Evolutionary conservation across 495 filamentous ascomycete species (phyloP).

Genomic region (Copromyces sp.): DNA sequence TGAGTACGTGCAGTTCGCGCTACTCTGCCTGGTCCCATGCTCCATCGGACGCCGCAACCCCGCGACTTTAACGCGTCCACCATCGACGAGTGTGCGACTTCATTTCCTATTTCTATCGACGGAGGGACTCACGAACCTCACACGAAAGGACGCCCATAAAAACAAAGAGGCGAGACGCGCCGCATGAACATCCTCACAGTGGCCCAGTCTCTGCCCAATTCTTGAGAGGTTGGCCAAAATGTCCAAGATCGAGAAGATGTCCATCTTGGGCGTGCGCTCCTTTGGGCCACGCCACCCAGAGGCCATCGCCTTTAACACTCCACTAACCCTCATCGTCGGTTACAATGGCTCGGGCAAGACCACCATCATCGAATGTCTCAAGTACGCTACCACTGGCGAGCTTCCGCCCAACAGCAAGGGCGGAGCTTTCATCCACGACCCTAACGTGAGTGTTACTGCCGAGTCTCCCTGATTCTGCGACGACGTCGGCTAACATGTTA

Average conservation of each 20-base stretch:
- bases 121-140: not conserved
- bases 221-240: constrained; percentile 18
- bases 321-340: constrained; percentile 90
- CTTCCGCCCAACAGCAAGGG: constrained; percentile 88
- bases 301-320: constrained; percentile 81
- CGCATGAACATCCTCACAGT: constrained; percentile 2
- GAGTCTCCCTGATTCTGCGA: not conserved
- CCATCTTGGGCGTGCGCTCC: constrained; percentile 80
- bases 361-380: constrained; percentile 97
- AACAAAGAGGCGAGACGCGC: not conserved
- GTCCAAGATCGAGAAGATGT: constrained; percentile 81
- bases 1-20: not conserved
- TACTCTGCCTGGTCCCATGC: not conserved
- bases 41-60: not conserved
- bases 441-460: constrained; percentile 45
- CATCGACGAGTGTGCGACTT: not conserved
- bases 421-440: constrained; percentile 94
- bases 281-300: constrained; percentile 70
- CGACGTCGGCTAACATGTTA: not conserved
- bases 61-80: constrained; percentile 3
- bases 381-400: constrained; percentile 93
- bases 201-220: not conserved
- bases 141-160: not conserved
- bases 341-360: constrained; percentile 98
- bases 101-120: not conserved